Conservation (phyloP, 1,139 yeast species). For the Scheffersomyces segobiensis region DNA sequence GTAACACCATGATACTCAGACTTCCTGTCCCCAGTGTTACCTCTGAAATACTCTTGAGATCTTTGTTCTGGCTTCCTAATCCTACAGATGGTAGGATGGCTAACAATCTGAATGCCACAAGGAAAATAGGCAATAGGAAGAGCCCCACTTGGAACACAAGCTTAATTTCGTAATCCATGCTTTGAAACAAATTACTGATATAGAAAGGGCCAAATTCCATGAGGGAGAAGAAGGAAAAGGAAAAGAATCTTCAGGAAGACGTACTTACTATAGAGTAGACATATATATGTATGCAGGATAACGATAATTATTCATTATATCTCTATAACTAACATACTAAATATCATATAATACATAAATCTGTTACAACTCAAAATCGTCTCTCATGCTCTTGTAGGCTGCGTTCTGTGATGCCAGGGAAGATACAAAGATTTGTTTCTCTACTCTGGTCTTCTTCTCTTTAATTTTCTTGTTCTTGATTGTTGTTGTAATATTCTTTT, state of each 20-base stretch:
- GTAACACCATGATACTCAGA: constrained; percentile 48
- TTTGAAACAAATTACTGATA: not conserved
- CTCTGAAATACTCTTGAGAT: constrained; percentile 1
- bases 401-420: not conserved
- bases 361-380: not conserved
- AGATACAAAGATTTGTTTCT: not conserved
- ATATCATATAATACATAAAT: not conserved
- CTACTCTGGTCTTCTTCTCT: not conserved
- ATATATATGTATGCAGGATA: not conserved
- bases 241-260: not conserved
- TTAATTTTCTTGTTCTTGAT: not conserved
- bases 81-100: constrained; percentile 28
- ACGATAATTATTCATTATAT: not conserved
- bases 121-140: constrained; percentile 25
- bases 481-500: not conserved
- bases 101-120: constrained; percentile 26
- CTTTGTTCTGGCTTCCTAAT: constrained; percentile 1
- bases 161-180: constrained; percentile 29
- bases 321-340: not conserved
- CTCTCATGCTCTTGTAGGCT: not conserved
- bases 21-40: constrained; percentile 17
- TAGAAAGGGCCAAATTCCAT: too few relatives aligned
- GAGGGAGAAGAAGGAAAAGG: too few relatives aligned
- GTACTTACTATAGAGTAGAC: not conserved
- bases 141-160: constrained; percentile 22